Evolutionary conservation across 805 yeast species (phyloP).

Genomic region (Danielia oregonensis): DNA sequence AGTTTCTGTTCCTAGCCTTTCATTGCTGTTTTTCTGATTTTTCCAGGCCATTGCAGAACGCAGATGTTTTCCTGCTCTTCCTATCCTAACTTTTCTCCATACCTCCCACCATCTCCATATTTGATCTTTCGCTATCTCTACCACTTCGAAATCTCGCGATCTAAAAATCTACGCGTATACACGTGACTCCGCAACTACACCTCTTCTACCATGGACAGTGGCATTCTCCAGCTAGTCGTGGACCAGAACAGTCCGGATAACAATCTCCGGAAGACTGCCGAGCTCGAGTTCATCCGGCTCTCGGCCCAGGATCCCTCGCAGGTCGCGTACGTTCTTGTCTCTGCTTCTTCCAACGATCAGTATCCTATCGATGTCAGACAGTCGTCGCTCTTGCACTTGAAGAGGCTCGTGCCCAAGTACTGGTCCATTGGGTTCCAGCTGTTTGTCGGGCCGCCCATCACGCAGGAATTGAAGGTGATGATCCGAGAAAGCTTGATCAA

Average conservation of each 20-base stretch:
- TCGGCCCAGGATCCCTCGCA: constrained; percentile 49
- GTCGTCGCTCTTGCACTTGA: constrained; percentile 61
- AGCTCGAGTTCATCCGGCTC: constrained; percentile 40
- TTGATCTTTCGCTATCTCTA: too few species aligned
- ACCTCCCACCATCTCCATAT: too few species aligned
- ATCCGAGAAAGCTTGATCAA: constrained; percentile 51
- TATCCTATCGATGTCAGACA: constrained; percentile 46
- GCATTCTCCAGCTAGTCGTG: constrained; percentile 12
- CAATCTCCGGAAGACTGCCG: constrained; percentile 48
- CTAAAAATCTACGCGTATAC: not conserved
- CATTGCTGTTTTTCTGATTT: too few species aligned
- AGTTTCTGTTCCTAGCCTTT: too few species aligned
- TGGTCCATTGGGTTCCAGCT: constrained; percentile 87
- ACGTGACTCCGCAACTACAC: not conserved
- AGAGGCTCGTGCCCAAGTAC: constrained; percentile 61
- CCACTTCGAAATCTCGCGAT: too few species aligned
- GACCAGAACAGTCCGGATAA: constrained; percentile 48
- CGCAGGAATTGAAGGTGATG: constrained; percentile 45
- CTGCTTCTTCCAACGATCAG: constrained; percentile 32
- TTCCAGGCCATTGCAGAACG: too few species aligned
- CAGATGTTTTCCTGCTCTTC: too few species aligned
- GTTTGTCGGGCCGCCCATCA: constrained; percentile 63
- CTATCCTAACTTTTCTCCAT: not conserved
- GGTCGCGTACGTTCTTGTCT: constrained; percentile 40
- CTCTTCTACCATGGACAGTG: not conserved